These are phyloP conservation scores for Aspergillus ibericus DNA, from an alignment of 2,329 filamentous ascomycete genomes.

Conservation along the genomic window DNA sequence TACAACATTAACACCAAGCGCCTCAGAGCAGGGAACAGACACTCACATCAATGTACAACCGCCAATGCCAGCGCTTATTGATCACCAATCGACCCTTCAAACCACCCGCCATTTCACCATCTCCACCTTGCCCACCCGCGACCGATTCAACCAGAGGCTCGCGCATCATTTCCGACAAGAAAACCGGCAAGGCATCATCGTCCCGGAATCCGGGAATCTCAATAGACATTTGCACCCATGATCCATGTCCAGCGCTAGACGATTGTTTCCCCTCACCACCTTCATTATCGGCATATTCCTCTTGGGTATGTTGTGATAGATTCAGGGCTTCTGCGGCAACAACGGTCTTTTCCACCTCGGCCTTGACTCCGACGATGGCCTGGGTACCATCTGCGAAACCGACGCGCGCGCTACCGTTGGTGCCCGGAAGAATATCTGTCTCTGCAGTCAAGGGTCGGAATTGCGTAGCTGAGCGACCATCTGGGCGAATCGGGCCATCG, in stretches of 20 bases:
- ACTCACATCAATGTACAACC: constrained; percentile 86
- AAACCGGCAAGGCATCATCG: constrained; percentile 86
- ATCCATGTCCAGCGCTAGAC: constrained; percentile 50
- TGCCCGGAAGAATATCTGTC: constrained; percentile 81
- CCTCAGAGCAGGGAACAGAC: constrained; percentile 1
- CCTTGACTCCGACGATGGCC: constrained; percentile 93
- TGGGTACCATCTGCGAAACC: constrained; percentile 95
- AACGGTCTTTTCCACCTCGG: constrained; percentile 78
- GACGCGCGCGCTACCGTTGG: constrained; percentile 89
- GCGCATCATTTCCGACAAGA: constrained; percentile 80
- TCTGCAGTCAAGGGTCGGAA: constrained; percentile 91
- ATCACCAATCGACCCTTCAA: constrained; percentile 74
- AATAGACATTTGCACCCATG: constrained; percentile 86
- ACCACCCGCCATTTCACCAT: constrained; percentile 72
- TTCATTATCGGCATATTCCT: constrained; percentile 23
- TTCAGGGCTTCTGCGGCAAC: constrained; percentile 37
- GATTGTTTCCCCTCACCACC: constrained; percentile 28
- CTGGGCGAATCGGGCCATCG: constrained; percentile 73
- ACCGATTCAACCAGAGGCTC: constrained; percentile 75
- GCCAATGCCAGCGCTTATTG: constrained; percentile 93
- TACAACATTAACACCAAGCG: constrained; percentile 11
- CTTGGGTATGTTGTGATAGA: constrained; percentile 36
- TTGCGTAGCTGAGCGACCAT: constrained; percentile 77
- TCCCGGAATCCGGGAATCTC: constrained; percentile 90
- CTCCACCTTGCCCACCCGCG: constrained; percentile 70